These are phyloP conservation scores for Fusarium algeriense DNA, from an alignment of 2,329 filamentous ascomycete species.

Conservation along the genomic window DNA sequence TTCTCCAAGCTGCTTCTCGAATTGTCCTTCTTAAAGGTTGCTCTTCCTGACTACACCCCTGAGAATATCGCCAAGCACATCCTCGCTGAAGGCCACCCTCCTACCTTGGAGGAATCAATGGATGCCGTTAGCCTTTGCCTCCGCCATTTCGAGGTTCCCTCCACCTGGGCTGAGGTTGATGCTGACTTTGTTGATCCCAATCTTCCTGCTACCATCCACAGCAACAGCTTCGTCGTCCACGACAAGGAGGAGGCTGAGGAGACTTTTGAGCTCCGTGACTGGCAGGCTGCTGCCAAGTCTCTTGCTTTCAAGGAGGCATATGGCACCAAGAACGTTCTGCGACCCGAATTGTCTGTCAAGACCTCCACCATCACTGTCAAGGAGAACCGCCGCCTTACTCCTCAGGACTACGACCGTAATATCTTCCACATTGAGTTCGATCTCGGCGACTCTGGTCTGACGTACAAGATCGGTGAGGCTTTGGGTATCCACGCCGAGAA, in stretches of 20 bases:
- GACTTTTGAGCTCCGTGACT: slow-evolving; percentile 74
- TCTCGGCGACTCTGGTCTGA: slow-evolving; percentile 89
- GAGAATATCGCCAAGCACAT: slow-evolving; percentile 76
- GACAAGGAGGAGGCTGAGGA: slow-evolving; percentile 81
- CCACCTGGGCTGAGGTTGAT: slow-evolving; percentile 78
- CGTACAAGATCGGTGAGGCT: slow-evolving; percentile 96
- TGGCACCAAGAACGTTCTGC: slow-evolving; percentile 76
- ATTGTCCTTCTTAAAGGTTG: slow-evolving; percentile 84
- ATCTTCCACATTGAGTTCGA: slow-evolving; percentile 99
- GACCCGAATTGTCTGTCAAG: slow-evolving; percentile 88
- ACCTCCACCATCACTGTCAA: slow-evolving; percentile 90
- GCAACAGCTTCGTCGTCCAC: slow-evolving; percentile 86
- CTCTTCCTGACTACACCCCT: slow-evolving; percentile 73
- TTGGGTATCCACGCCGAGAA: slow-evolving; percentile 97
- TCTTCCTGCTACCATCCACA: slow-evolving; percentile 74
- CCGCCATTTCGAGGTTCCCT: slow-evolving; percentile 79
- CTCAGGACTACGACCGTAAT: slow-evolving; percentile 90
- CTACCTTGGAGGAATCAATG: slow-evolving; percentile 66
- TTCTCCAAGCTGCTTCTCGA: slow-evolving; percentile 79
- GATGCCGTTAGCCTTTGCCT: slow-evolving; percentile 78
- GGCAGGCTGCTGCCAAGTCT: slow-evolving; percentile 87
- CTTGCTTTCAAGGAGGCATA: slow-evolving; percentile 96
- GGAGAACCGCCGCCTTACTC: slow-evolving; percentile 95
- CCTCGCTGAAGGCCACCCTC: slow-evolving; percentile 64
- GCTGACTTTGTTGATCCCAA: slow-evolving; percentile 65